Evolutionary conservation across 2,329 filamentous ascomycete species (phyloP).

Genomic region (Thermoascus crustaceus): DNA sequence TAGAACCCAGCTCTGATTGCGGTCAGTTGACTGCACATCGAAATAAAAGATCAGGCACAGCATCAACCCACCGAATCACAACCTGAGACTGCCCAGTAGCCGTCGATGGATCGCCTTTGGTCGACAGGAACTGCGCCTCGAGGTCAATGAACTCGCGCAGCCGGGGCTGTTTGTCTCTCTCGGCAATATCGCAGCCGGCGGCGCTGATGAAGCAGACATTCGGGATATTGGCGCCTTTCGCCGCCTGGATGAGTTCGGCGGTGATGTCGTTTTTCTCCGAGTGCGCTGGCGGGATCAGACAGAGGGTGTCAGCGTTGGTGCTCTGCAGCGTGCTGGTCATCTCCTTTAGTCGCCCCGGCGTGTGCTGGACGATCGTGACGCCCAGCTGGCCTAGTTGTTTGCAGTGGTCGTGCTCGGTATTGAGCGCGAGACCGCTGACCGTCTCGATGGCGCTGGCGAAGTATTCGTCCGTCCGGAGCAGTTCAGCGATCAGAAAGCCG

Average conservation of each 20-base stretch:
- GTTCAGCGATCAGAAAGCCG: conserved; percentile 44
- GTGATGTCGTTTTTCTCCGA: conserved; percentile 41
- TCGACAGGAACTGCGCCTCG: conserved; percentile 35
- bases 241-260: conserved; percentile 38
- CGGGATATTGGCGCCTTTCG: conserved; percentile 37
- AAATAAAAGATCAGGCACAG: not conserved
- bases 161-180: conserved; percentile 40
- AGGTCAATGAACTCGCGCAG: conserved; percentile 46
- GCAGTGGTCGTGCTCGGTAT: conserved; percentile 30
- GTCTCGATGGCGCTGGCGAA: conserved; percentile 38
- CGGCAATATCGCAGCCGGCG: conserved; percentile 44
- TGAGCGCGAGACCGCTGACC: conserved; percentile 35
- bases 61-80: conserved; percentile 35
- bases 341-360: conserved; percentile 32
- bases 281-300: conserved; percentile 43
- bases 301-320: conserved; percentile 41
- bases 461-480: conserved; percentile 36
- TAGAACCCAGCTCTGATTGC: conserved; percentile 41
- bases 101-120: conserved; percentile 38
- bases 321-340: conserved; percentile 35
- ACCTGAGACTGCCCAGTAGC: conserved; percentile 37
- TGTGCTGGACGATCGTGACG: conserved; percentile 36
- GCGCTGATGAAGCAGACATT: conserved; percentile 44
- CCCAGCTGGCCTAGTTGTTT: conserved; percentile 38
- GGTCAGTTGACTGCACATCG: not conserved